Conservation (phyloP, 768 basidiomycete genomes). For the Dioszegia aurantiaca region DNA sequence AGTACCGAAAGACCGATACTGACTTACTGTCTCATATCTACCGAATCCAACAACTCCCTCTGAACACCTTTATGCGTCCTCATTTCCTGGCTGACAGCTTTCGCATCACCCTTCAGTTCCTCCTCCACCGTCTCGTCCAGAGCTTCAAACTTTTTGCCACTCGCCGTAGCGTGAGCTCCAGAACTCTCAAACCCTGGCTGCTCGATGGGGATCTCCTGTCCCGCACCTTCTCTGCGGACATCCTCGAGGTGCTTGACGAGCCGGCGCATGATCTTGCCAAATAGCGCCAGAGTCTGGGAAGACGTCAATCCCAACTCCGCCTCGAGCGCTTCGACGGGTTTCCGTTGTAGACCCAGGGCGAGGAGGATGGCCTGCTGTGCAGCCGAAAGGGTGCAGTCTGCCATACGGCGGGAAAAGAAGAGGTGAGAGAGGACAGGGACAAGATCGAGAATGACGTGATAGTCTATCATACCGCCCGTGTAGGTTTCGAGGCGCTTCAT, state of each 20-base stretch:
- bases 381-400: conserved; percentile 70
- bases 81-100: conserved; percentile 55
- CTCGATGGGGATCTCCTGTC: conserved; percentile 56
- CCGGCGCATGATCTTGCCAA: conserved; percentile 85
- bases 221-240: conserved; percentile 74
- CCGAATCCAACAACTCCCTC: conserved; percentile 77
- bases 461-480: conserved; percentile 85
- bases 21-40: conserved; percentile 83
- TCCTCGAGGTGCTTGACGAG: conserved; percentile 71
- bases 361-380: conserved; percentile 89
- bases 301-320: conserved; percentile 77
- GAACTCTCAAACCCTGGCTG: conserved; percentile 34
- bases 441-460: conserved; percentile 90
- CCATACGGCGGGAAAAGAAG: conserved; percentile 69
- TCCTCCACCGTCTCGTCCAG: conserved; percentile 57
- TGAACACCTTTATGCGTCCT: conserved; percentile 59
- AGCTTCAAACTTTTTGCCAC: conserved; percentile 25
- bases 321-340: conserved; percentile 84
- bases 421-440: conserved; percentile 76
- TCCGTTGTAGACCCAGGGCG: conserved; percentile 83
- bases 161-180: conserved; percentile 20
- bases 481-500: conserved; percentile 94
- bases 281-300: conserved; percentile 81
- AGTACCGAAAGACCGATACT: too few relatives aligned
- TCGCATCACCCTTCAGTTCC: conserved; percentile 62